Percentiles rank a stretch among this genome's conserved stretches.
Evolutionary conservation across 345 rosid species (phyloP).

Genomic region (Firmiana major): DNA sequence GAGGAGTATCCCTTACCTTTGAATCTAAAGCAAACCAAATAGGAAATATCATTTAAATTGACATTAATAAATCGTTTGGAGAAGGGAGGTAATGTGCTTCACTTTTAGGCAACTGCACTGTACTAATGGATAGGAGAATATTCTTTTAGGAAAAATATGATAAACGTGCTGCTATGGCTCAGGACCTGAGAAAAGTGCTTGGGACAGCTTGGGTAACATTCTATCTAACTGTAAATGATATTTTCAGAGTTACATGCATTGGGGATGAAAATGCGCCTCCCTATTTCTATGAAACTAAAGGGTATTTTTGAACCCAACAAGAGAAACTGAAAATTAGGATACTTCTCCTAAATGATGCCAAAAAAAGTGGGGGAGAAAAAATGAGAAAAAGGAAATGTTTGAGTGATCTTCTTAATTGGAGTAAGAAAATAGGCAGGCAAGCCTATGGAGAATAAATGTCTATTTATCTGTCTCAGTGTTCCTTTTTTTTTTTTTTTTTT

Average conservation of each 20-base stretch:
- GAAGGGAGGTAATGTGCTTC: neutral
- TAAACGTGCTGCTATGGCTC: neutral
- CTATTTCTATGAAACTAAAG: slow-evolving; percentile 5
- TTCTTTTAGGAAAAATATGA: neutral
- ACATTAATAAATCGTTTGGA: neutral
- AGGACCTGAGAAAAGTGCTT: neutral
- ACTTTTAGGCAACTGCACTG: neutral
- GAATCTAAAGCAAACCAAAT: neutral
- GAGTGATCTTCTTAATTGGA: neutral
- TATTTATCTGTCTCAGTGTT: neutral
- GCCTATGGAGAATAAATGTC: neutral
- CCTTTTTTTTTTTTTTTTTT: too few relatives aligned
- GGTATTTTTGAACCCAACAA: neutral
- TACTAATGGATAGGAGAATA: neutral
- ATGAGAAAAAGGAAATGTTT: neutral
- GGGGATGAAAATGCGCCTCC: neutral
- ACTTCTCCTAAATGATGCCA: neutral
- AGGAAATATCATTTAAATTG: neutral
- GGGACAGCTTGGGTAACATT: neutral
- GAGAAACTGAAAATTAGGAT: neutral
- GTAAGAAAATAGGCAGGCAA: neutral
- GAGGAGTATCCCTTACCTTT: neutral
- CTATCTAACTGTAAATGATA: neutral
- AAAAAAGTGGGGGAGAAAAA: neutral
- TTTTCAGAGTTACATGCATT: neutral